A percentile compares a stretch with the other conserved stretches of the same genome.
These are phyloP conservation scores for Teratosphaeria viscida DNA, from an alignment of 2,329 filamentous ascomycete genomes.

Conservation along the genomic window DNA sequence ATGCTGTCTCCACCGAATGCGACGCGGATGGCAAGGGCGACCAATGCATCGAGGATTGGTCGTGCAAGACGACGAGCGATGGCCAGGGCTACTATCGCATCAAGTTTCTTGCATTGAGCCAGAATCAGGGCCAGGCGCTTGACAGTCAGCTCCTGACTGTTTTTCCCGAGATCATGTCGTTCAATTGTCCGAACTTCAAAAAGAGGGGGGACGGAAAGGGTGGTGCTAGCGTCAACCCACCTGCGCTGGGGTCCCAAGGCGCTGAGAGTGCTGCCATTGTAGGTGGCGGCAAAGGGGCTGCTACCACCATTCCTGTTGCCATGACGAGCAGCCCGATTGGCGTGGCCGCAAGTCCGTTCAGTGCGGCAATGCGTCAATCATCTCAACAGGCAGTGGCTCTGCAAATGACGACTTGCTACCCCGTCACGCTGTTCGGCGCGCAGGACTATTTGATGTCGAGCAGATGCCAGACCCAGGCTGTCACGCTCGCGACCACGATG, in stretches of 20 bases:
- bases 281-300: background rate
- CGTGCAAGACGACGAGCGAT: background rate
- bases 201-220: background rate
- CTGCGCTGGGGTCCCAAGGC: background rate
- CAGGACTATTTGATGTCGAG: background rate
- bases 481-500: background rate
- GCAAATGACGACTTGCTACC: background rate
- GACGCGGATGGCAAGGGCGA: background rate
- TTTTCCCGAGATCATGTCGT: background rate
- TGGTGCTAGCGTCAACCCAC: background rate
- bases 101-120: background rate
- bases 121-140: background rate
- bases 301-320: background rate
- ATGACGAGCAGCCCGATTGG: background rate
- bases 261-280: background rate
- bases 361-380: background rate
- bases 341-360: background rate
- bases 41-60: background rate
- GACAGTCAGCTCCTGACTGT: background rate
- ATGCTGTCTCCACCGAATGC: background rate
- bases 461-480: background rate
- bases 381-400: background rate
- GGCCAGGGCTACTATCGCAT: background rate
- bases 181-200: background rate
- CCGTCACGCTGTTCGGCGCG: background rate